A percentile compares a stretch with the other conserved stretches of the same genome.
These are phyloP conservation scores for Coriaria nepalensis DNA, from an alignment of 306 rosid genomes.

Conservation along the genomic window DNA sequence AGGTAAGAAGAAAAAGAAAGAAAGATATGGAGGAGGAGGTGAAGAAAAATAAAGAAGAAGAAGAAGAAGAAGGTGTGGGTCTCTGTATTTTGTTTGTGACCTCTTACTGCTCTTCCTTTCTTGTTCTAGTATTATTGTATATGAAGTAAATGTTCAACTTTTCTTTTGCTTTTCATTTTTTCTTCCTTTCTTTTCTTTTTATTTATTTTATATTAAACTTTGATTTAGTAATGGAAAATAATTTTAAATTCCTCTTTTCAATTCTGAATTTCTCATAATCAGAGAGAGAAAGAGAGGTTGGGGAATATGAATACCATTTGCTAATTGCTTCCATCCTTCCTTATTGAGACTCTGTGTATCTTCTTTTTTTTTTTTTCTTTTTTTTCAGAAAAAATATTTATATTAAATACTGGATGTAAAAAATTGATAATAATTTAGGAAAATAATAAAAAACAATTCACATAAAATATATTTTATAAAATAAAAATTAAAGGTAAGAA, in stretches of 20 bases:
- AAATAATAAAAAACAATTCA: no score
- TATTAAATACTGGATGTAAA: no score
- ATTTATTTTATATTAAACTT: background rate
- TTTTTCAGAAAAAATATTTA: no score
- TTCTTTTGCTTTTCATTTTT: slow-evolving; percentile 2
- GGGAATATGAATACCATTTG: background rate
- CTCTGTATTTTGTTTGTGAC: slow-evolving; percentile 22
- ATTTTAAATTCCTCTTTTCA: background rate
- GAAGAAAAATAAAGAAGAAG: slow-evolving; percentile 5
- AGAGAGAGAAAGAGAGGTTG: background rate
- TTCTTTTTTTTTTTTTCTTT: no score
- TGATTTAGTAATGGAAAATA: background rate
- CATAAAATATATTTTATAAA: no score
- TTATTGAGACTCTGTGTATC: no score
- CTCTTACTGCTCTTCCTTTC: slow-evolving; percentile 1
- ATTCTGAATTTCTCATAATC: background rate
- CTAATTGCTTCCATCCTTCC: background rate
- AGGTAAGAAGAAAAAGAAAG: slow-evolving; percentile 33
- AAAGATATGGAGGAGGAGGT: slow-evolving; percentile 41
- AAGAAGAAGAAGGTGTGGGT: background rate
- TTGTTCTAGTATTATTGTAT: slow-evolving; percentile 4
- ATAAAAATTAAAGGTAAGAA: no score
- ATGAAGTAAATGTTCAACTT: slow-evolving; percentile 14
- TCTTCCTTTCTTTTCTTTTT: background rate
- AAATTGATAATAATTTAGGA: no score